Conservation (phyloP, 2,329 filamentous ascomycete species). For the Dothistroma septosporum region DNA sequence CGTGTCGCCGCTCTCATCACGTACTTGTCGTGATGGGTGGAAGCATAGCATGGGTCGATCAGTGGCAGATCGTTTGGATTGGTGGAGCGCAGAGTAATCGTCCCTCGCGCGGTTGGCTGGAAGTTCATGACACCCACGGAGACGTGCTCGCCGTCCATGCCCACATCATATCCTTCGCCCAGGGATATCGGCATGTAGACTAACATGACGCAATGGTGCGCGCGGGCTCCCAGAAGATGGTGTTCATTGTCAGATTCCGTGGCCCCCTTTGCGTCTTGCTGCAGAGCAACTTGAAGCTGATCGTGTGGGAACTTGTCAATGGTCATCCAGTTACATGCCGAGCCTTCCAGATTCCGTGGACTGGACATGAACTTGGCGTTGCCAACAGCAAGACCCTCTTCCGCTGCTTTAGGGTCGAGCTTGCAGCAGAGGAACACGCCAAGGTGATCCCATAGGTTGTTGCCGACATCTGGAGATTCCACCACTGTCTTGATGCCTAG, state of each 20-base stretch:
- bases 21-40: constrained; percentile 1
- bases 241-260: neutral
- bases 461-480: constrained; percentile 57
- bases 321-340: neutral
- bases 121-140: neutral
- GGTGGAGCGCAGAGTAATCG: constrained; percentile 55
- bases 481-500: constrained; percentile 53
- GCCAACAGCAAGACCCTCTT: neutral
- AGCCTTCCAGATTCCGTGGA: neutral
- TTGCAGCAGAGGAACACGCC: neutral
- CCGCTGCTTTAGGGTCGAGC: neutral
- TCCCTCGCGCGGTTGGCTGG: constrained; percentile 44
- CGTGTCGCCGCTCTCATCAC: neutral
- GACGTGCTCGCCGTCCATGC: constrained; percentile 5
- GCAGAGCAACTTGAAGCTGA: neutral
- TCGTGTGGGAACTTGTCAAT: constrained; percentile 3
- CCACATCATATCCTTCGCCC: neutral
- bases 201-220: neutral
- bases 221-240: neutral
- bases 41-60: constrained; percentile 53
- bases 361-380: constrained; percentile 2
- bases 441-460: constrained; percentile 57
- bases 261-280: neutral
- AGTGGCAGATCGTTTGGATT: constrained; percentile 60
- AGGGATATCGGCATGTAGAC: constrained; percentile 2